Evolutionary conservation across 2,329 filamentous ascomycete genomes (phyloP), one percentile per base, ranked within the genome.

Genomic region (Fusarium avenaceum): DNA sequence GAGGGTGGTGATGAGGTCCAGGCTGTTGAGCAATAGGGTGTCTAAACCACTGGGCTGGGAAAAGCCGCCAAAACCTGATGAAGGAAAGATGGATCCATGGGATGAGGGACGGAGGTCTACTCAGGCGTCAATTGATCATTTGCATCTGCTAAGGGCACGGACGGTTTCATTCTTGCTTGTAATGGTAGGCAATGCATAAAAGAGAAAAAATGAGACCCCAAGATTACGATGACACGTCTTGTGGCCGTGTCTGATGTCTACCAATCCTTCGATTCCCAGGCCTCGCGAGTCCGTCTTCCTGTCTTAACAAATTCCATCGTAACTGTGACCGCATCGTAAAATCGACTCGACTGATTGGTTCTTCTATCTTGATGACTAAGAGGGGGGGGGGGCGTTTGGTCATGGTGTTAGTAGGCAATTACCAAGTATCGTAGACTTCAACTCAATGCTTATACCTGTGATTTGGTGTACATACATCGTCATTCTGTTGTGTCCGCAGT

Each of bases 1-100:
- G 85, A 86, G 76, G 83, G 79, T 62, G 84, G 85, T 77, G 86
- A 86, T 75, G 84, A 87, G 80, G 84, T 83, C 71, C 82, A 81
- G 68, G 81, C 82, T 67, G 78, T 75, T 68, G 78, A 80, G 73
- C 79, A 81, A 80, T 82, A 82, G 71, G 69, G 60, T 62, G 65
- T 51, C 58, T 72, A 65, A 72, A 54, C 57, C 52, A 56, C 47
- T 30, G 38, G 63, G 60, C 61, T 66, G 65, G 74, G 66, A 71
- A 68, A 58, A 70, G 67, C 67, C 63, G 50, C 22, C 57, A 69
- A 70, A 70, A 70, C 66, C 63, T 64, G 58, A 56, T 53, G 57
- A 67, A 70, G 65, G 68, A 64, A 65, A 71, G 62, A 66, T 71
- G 63, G 68, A 66, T 70, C 63, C 60, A 67, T 67, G 70, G 68